Evolutionary conservation across 1,284 basidiomycete species (phyloP).

Genomic region (Phellinidium pouzarii): DNA sequence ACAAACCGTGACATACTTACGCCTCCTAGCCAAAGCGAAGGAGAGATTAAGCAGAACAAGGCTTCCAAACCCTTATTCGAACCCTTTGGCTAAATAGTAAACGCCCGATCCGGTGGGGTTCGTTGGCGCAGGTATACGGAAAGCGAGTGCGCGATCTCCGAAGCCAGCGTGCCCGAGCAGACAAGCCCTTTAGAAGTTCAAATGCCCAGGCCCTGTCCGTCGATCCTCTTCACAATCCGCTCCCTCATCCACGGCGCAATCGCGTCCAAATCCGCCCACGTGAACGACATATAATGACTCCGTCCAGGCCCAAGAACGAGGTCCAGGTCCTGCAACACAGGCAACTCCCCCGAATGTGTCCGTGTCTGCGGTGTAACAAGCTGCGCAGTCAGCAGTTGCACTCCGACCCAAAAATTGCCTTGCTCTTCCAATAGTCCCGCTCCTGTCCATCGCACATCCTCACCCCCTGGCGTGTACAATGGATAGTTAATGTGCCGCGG

Average conservation of each 20-base stretch:
- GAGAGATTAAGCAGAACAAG: no score
- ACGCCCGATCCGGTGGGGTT: no score
- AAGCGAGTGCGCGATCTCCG: neutral
- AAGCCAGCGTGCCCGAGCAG: no score
- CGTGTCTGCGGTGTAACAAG: slow-evolving; percentile 42
- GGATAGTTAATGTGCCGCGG: slow-evolving; percentile 56
- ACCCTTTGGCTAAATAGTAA: no score
- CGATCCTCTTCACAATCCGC: slow-evolving; percentile 51
- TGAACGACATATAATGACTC: slow-evolving; percentile 60
- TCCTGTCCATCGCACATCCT: slow-evolving; percentile 58
- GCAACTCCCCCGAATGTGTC: slow-evolving; percentile 30
- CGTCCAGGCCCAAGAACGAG: slow-evolving; percentile 42
- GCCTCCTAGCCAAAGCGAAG: no score
- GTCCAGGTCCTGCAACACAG: slow-evolving; percentile 42
- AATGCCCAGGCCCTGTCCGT: slow-evolving; percentile 58
- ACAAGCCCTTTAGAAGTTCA: no score
- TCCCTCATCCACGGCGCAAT: slow-evolving; percentile 74
- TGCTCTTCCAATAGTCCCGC: slow-evolving; percentile 47
- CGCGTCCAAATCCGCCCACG: slow-evolving; percentile 58
- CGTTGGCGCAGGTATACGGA: neutral
- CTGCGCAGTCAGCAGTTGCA: slow-evolving; percentile 64
- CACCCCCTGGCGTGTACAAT: slow-evolving; percentile 60
- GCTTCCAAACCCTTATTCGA: no score
- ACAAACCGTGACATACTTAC: no score
- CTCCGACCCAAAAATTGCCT: slow-evolving; percentile 66